These are phyloP conservation scores for Nannochloris sp. DNA, from an alignment of 139 green algal genomes.

Conservation along the genomic window DNA sequence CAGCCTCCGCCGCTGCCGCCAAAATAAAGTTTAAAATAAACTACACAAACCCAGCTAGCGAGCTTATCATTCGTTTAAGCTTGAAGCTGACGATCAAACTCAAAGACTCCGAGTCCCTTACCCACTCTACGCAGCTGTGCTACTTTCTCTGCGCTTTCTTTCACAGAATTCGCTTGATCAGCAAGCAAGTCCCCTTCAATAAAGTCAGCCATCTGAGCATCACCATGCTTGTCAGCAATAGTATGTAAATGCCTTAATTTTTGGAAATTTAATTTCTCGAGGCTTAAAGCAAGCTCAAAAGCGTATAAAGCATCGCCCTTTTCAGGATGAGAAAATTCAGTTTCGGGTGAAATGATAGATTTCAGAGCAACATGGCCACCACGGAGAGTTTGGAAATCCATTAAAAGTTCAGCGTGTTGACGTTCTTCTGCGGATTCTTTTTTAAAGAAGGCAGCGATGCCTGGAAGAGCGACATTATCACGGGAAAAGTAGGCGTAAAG, in stretches of 20 bases:
- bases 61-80: too few species aligned
- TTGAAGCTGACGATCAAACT: slow-evolving; percentile 61
- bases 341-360: slow-evolving; percentile 68
- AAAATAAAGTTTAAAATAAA: too few species aligned
- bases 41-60: too few species aligned
- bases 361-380: slow-evolving; percentile 84
- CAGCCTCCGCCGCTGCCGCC: too few species aligned
- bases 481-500: slow-evolving; percentile 89
- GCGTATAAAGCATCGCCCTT: slow-evolving; percentile 88
- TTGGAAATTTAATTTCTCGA: slow-evolving; percentile 97
- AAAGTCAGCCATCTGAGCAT: slow-evolving; percentile 82
- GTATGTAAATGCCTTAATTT: slow-evolving; percentile 52
- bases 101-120: slow-evolving; percentile 77
- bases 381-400: slow-evolving; percentile 85
- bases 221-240: slow-evolving; percentile 61
- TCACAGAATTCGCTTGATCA: slow-evolving; percentile 74
- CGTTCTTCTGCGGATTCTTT: slow-evolving; percentile 74
- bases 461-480: slow-evolving; percentile 93
- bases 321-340: slow-evolving; percentile 64
- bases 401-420: slow-evolving; percentile 85
- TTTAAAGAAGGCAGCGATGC: slow-evolving; percentile 71
- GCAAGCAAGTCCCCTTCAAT: slow-evolving; percentile 70
- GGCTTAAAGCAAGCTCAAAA: slow-evolving; percentile 85
- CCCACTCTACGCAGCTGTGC: slow-evolving; percentile 83
- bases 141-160: slow-evolving; percentile 79